Evolutionary conservation across 345 rosid genomes (phyloP).

Genomic region (Kernera saxatilis): DNA sequence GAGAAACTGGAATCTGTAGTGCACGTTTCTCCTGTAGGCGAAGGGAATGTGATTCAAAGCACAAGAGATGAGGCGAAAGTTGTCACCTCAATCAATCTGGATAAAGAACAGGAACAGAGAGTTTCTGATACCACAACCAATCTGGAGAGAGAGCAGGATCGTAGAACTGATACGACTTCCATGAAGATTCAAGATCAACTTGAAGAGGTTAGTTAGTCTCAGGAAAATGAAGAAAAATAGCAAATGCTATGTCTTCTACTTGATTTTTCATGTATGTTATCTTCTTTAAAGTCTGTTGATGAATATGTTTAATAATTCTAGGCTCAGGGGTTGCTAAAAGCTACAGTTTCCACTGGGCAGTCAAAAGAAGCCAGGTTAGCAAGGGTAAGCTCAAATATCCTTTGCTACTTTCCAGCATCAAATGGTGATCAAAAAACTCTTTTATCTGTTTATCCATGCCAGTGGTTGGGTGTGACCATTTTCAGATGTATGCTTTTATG

Average conservation of each 20-base stretch:
- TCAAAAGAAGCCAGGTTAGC: slow-evolving; percentile 98
- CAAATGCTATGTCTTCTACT: neutral
- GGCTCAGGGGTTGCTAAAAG: slow-evolving; percentile 96
- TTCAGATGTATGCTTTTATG: neutral
- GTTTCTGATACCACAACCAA: slow-evolving; percentile 27
- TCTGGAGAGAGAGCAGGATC: slow-evolving; percentile 41
- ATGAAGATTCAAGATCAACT: slow-evolving; percentile 71
- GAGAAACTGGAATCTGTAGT: slow-evolving; percentile 39
- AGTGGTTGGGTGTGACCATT: neutral
- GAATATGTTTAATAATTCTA: slow-evolving; percentile 36
- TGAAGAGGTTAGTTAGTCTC: slow-evolving; percentile 65
- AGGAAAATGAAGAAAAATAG: neutral
- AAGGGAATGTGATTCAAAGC: slow-evolving; percentile 34
- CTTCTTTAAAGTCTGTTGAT: slow-evolving; percentile 10
- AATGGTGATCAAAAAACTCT: neutral
- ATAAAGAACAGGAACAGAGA: slow-evolving; percentile 37
- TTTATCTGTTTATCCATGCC: neutral
- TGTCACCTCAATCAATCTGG: slow-evolving; percentile 39
- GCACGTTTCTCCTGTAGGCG: slow-evolving; percentile 32
- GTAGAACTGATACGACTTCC: slow-evolving; percentile 38
- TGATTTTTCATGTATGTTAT: neutral
- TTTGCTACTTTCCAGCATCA: neutral
- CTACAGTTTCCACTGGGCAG: slow-evolving; percentile 75
- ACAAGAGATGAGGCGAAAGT: slow-evolving; percentile 37
- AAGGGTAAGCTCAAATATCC: slow-evolving; percentile 56